phyloP scores from a whole-genome alignment of 257 asterid genomes.

The Gentiana macrophylla region DNA sequence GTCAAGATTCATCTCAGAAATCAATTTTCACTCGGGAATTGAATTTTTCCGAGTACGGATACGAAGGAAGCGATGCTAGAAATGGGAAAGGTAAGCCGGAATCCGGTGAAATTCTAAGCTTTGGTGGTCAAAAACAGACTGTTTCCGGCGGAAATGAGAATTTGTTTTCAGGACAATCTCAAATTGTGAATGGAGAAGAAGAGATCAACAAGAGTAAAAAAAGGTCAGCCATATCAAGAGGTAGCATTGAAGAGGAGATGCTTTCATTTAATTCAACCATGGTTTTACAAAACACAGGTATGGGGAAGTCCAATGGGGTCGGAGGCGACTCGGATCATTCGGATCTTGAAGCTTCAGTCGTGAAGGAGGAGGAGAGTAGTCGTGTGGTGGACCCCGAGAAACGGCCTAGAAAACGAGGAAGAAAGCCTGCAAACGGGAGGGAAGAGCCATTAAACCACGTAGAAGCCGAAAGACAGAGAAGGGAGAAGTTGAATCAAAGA shows the following conservation, averaged over 20 bases:
- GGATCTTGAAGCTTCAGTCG: slow-evolving; percentile 70
- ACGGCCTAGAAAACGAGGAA: slow-evolving; percentile 63
- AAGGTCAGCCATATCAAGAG: slow-evolving; percentile 39
- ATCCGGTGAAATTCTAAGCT: slow-evolving; percentile 46
- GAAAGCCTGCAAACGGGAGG: slow-evolving; percentile 85
- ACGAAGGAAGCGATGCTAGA: slow-evolving; percentile 24
- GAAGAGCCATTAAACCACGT: slow-evolving; percentile 89
- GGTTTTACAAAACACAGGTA: slow-evolving; percentile 34
- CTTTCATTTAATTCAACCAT: slow-evolving; percentile 68
- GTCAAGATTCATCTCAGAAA: slow-evolving; percentile 14
- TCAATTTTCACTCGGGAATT: slow-evolving; percentile 24
- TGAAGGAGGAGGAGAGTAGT: slow-evolving; percentile 66
- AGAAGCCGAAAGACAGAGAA: slow-evolving; percentile 89
- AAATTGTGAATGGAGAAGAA: slow-evolving; percentile 12
- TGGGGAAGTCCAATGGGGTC: slow-evolving; percentile 31
- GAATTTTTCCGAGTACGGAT: slow-evolving; percentile 43
- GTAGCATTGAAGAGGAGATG: slow-evolving; percentile 62
- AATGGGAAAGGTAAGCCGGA: slow-evolving; percentile 44
- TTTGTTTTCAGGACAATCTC: slow-evolving; percentile 27
- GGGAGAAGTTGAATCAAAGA: slow-evolving; percentile 80
- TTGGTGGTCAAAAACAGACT: slow-evolving; percentile 33
- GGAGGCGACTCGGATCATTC: slow-evolving; percentile 62
- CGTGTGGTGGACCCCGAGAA: slow-evolving; percentile 56
- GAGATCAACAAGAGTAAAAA: slow-evolving; percentile 27
- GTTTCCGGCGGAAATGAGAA: slow-evolving; percentile 19